A percentile compares a stretch with the other conserved stretches of the same genome.
These are phyloP conservation scores for Suillus sp. DNA, from an alignment of 768 basidiomycete genomes.

Conservation along the genomic window DNA sequence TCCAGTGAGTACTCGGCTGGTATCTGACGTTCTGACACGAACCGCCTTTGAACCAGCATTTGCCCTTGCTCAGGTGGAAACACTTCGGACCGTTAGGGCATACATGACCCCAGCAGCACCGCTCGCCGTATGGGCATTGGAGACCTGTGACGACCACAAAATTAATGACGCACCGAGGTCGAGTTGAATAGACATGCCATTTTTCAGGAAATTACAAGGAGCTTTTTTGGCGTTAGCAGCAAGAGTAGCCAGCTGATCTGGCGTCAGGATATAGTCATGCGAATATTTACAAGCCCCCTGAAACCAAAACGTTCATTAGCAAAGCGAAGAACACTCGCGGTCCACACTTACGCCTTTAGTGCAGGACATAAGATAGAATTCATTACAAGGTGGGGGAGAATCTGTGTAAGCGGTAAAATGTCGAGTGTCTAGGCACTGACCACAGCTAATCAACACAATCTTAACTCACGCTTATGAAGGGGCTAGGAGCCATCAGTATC, in stretches of 20 bases:
- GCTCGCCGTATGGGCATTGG: constrained; percentile 72
- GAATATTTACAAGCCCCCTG: constrained; percentile 81
- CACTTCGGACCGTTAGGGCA: constrained; percentile 80
- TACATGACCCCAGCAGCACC: constrained; percentile 82
- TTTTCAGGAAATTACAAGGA: constrained; percentile 83
- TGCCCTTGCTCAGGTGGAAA: constrained; percentile 70
- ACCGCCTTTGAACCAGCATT: constrained; percentile 87
- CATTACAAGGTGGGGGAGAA: constrained; percentile 83
- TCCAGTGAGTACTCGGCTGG: background rate
- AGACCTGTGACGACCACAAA: constrained; percentile 46
- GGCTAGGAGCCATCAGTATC: constrained; percentile 46
- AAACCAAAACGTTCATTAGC: constrained; percentile 19
- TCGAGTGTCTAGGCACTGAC: constrained; percentile 13
- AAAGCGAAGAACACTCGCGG: background rate
- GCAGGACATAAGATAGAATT: constrained; percentile 81
- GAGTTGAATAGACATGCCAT: constrained; percentile 44
- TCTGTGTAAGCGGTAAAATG: constrained; percentile 49
- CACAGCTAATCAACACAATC: constrained; percentile 12
- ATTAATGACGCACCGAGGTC: constrained; percentile 13
- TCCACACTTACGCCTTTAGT: constrained; percentile 64
- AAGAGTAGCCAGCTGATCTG: constrained; percentile 71
- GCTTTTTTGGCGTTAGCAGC: constrained; percentile 82
- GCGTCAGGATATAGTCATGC: constrained; percentile 73
- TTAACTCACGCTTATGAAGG: constrained; percentile 70
- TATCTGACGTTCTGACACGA: constrained; percentile 22